These are phyloP conservation scores for Erythrophleum ivorense DNA, from an alignment of 331 rosid genomes.

Conservation along the genomic window DNA sequence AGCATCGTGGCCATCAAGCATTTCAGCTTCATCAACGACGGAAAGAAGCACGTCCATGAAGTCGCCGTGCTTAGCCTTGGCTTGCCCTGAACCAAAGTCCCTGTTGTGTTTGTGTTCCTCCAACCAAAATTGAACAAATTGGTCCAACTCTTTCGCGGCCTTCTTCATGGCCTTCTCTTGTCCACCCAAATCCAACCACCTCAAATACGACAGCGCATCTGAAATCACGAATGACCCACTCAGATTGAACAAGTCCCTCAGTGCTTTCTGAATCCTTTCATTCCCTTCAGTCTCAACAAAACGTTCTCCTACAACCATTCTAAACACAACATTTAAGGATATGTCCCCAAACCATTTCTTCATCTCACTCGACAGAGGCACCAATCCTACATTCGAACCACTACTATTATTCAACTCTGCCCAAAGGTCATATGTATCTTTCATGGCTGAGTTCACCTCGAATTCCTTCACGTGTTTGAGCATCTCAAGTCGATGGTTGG, in stretches of 20 bases:
- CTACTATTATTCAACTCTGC: background rate
- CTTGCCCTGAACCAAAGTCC: background rate
- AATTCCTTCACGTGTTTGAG: background rate
- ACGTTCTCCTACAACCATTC: conserved; percentile 31
- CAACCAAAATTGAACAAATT: conserved; percentile 12
- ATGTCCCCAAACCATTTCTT: conserved; percentile 41
- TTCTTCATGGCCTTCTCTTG: conserved; percentile 55
- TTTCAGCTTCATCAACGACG: background rate
- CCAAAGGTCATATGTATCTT: background rate
- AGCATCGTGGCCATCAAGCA: conserved; percentile 30
- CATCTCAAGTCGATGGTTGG: background rate
- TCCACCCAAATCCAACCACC: conserved; percentile 73
- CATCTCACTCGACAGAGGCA: background rate
- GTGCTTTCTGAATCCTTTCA: conserved; percentile 29
- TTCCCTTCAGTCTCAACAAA: conserved; percentile 25
- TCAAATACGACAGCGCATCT: conserved; percentile 55
- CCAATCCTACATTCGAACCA: background rate
- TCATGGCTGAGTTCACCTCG: background rate
- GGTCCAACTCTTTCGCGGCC: conserved; percentile 40
- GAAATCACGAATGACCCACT: conserved; percentile 34
- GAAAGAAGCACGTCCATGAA: conserved; percentile 59
- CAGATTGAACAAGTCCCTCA: conserved; percentile 38
- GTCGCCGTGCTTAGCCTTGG: background rate
- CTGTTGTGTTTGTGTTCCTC: conserved; percentile 48
- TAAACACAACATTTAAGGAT: conserved; percentile 12